phyloP scores from a whole-genome alignment of 2,329 filamentous ascomycete species.

The Pseudopyrenochaeta lycopersici region DNA sequence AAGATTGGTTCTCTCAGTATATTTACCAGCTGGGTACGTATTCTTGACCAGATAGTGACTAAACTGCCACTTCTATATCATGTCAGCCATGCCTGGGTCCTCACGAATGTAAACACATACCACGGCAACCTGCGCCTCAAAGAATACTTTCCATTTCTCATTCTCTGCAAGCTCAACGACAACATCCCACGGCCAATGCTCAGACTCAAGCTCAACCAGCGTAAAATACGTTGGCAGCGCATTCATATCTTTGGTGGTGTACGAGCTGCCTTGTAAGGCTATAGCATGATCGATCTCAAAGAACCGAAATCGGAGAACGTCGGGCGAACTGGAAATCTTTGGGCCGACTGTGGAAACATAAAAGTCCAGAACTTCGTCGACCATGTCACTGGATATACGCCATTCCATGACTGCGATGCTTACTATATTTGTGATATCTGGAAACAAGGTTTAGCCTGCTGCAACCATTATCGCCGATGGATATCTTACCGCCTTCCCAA shows the following conservation, averaged over 20 bases:
- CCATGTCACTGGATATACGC: slow-evolving; percentile 8
- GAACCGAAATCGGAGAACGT: slow-evolving; percentile 22
- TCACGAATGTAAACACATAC: slow-evolving; percentile 7
- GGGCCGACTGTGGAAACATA: slow-evolving; percentile 15
- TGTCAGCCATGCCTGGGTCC: slow-evolving; percentile 3
- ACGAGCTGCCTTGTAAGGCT: slow-evolving; percentile 3
- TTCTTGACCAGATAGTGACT: slow-evolving; percentile 18
- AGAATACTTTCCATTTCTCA: slow-evolving; percentile 18
- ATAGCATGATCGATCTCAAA: slow-evolving; percentile 22
- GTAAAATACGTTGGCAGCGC: slow-evolving; percentile 18
- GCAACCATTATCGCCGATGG: background rate
- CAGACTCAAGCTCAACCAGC: slow-evolving; percentile 20
- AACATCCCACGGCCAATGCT: slow-evolving; percentile 28
- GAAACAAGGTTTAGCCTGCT: slow-evolving; percentile 1
- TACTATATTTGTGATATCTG: slow-evolving; percentile 19
- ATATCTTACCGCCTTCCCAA: slow-evolving; percentile 17
- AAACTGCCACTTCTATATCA: slow-evolving; percentile 23
- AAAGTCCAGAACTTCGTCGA: slow-evolving; percentile 19
- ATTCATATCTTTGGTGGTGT: slow-evolving; percentile 10
- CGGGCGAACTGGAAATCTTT: slow-evolving; percentile 13
- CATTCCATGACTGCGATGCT: slow-evolving; percentile 27
- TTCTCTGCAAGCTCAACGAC: slow-evolving; percentile 22
- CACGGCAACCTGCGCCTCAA: slow-evolving; percentile 18
- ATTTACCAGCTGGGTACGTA: background rate
- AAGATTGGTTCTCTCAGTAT: background rate